Evolutionary conservation across 441 rosid species (phyloP), one percentile per base, ranked within the genome.

Genomic region (Gossypium davidsonii): DNA sequence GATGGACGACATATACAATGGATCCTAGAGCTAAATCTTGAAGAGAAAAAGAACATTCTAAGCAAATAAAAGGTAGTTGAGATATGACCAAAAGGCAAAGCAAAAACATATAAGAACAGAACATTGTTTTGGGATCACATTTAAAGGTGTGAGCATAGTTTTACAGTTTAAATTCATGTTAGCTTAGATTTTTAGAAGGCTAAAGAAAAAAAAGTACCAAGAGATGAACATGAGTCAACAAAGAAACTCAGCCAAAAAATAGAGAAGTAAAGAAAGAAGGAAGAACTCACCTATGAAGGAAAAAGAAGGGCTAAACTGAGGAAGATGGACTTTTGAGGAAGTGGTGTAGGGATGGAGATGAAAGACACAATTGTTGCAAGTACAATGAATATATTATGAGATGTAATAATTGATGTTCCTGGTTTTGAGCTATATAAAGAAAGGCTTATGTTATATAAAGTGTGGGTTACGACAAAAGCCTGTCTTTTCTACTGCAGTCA

Each of bases 221-320:
- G 51, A 67, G 23, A 51, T 10, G 17, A 37, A 49, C 53, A 66
- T 10, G 48, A 52, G 48, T 12, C 21, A 34, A 70, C 71, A 53
- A 42, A 61, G 53, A 55, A 18, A 55, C 17, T 8, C 15, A 1
- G 11, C 17, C 23, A 15, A 1, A 28, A 51, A 28, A 34, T 0
- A 21, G 8, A 26, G 15, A 23, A 23, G 62, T 58, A 2, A 28
- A 53, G 12, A 55, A 20, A 6, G 2, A 44, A 25, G 31, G 11
- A 51, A 57, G 17, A 60, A 60, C n/a, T 6, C 18, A 73, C 76
- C 60, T 72, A 34, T 21, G 31, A 64, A 51, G 68, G 72, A 61
- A 56, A 37, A 11, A 5, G 51, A 70, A 56, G 15, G 18, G 59
- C 6, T 6, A n/a, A 15, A 51, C 56, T 15, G n/a, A 20, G 60